Evolutionary conservation across 2,329 filamentous ascomycete genomes (phyloP).

Genomic region (Colletotrichum nymphaeae): DNA sequence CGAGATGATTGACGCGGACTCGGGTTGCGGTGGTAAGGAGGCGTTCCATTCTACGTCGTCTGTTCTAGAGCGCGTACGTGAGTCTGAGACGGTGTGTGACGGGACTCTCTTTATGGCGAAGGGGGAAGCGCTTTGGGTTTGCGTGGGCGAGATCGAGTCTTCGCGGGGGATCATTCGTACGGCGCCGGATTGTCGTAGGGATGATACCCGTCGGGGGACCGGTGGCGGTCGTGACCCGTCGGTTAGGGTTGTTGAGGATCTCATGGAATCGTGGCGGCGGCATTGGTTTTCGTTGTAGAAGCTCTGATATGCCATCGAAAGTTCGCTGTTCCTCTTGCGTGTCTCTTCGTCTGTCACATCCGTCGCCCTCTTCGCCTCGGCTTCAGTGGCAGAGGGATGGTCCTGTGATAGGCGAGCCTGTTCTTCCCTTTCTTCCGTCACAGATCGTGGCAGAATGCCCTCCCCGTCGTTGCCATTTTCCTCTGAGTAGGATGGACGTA

Average conservation of each 20-base stretch:
- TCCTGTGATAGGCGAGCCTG: conserved; percentile 3
- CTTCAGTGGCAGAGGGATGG: not conserved
- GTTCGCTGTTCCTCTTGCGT: not conserved
- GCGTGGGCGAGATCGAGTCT: not conserved
- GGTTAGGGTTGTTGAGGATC: conserved; percentile 5
- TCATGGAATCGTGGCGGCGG: conserved; percentile 2
- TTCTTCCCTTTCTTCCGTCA: conserved; percentile 20
- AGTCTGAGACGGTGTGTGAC: conserved; percentile 8
- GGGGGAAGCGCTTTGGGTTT: not conserved
- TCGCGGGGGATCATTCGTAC: not conserved
- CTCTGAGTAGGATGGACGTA: not conserved
- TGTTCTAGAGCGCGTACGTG: not conserved
- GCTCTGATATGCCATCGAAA: conserved; percentile 2
- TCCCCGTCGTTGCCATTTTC: conserved; percentile 8
- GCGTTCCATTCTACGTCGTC: not conserved
- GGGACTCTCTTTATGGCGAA: not conserved
- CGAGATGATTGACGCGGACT: conserved; percentile 28
- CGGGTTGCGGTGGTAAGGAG: conserved; percentile 2
- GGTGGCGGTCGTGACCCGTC: not conserved
- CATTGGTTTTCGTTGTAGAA: conserved; percentile 13
- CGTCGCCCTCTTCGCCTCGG: too few relatives aligned
- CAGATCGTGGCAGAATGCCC: conserved; percentile 1
- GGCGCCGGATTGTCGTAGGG: not conserved
- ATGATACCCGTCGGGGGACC: not conserved
- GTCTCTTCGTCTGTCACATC: not conserved